Base-by-base conservation (phyloP, 202 grass and related monocot species). In the Panicum virgatum region DNA sequence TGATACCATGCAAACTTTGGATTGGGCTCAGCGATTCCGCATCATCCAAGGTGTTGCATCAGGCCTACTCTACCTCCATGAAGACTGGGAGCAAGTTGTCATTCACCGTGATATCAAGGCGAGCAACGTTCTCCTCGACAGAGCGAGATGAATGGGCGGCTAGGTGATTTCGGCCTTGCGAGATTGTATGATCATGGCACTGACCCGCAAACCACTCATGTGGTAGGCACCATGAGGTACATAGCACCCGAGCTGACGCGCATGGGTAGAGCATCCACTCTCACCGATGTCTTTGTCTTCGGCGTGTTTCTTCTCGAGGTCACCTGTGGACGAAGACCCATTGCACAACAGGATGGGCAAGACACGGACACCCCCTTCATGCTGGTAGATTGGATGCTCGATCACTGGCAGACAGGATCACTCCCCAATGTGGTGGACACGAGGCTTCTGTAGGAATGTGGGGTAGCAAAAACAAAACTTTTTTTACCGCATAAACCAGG, bases 171-270 rank as follows among this genome's bases (percentile, higher is more conserved):
- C 14, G 60, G 76, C 37, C 76, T 80, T 36, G 76, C 76, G 3
- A 66, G 63, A 18, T 26, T 80, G 56, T 66, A 80, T 48, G 60
- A 80, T n/a, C 76, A 82, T 48, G 80, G 80, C 2, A 36, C 39
- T 1, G 43, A 82, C 9, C 51, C 38, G 15, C 52, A 73, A 9
- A 82, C 57, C 3, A 82, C 66, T 9, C 51, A 48, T 13, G 38
- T 82, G 12, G 67, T 61, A 0, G 76, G 76, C 16, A 79, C 72
- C 11, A 39, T 54, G 52, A 51, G 72, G 3, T 75, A 75, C 7
- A 54, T 79, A 22, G 62, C 76, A 0, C 76, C 61, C 0, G 63
- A 80, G 22, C 3, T 80, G 1, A 43, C 16, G 7, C 39, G 39
- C 9, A 32, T 11, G 14, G 46, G 69, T 30, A 51, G 46, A 11